Evolutionary conservation across 179 eudicot species (phyloP), one percentile per base, ranked within the genome.

Genomic region (Beta corolliflora): DNA sequence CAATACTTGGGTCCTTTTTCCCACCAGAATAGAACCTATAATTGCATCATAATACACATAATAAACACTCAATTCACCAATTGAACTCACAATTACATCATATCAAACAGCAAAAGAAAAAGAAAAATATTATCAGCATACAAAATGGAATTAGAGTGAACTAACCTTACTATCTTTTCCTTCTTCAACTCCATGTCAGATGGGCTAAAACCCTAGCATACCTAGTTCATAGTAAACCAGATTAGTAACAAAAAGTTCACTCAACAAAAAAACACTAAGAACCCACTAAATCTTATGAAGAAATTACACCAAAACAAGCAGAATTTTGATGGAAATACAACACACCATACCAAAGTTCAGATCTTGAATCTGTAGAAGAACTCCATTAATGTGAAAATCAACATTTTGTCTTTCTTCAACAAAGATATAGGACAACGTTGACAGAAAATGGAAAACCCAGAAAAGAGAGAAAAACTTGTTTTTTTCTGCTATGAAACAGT

Each of bases 1-100:
- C 82, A 76, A 80, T 65, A 77, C 82, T 84, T 36, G 89, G 83
- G 79, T 84, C 88, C 21, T 87, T 88, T 82, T 89, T 91, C 70
- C 86, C 99, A 77, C 89, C 91, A 83, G 89, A 66, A 80, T 87
- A 87, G 80, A 96, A 96, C 94, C 99, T 96, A 90, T 52, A 65
- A 81, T 55, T 58, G 8, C 14, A 77, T 58, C 13, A 76, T 19
- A 74, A 77, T 81, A 77, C 46, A 65, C 29, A 67, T 71, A 44
- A 67, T 61, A 70, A 63, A 64, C 19, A 79, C 78, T 58, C 65
- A 66, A 41, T 73, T 15, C 84, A 72, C 23, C 67, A 67, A 66
- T 29, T 4, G 29, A 19, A 52, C 76, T 19, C 48, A 41, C 9
- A 71, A 61, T 79, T 11, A 71, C 18, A 83, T 41, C 79, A 78